These are phyloP conservation scores for Aspergillus taichungensis DNA, from an alignment of 495 filamentous ascomycete species.

Conservation along the genomic window DNA sequence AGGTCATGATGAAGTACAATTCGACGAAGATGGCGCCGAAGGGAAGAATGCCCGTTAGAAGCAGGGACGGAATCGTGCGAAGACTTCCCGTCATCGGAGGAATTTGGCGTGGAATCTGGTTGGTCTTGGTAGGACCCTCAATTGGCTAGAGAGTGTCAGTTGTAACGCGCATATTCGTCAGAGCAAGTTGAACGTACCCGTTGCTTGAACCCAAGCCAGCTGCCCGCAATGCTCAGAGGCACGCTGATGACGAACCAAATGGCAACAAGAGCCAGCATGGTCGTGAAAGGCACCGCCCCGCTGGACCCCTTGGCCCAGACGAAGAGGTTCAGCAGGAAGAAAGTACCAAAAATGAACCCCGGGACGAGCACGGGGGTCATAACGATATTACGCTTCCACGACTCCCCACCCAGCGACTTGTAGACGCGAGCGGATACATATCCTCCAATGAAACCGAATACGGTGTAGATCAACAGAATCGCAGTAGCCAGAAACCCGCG, in stretches of 20 bases:
- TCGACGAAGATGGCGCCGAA: conserved; percentile 97
- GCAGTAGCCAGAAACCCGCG: conserved; percentile 87
- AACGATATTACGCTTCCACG: conserved; percentile 88
- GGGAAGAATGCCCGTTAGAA: conserved; percentile 82
- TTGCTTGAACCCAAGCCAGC: conserved; percentile 83
- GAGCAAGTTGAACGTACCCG: conserved; percentile 22
- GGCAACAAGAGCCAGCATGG: conserved; percentile 83
- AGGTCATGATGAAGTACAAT: conserved; percentile 96
- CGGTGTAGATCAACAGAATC: conserved; percentile 82
- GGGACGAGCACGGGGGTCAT: conserved; percentile 82
- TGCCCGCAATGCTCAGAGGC: conserved; percentile 80
- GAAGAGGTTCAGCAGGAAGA: conserved; percentile 94
- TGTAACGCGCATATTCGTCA: neutral
- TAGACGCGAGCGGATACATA: conserved; percentile 85
- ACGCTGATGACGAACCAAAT: conserved; percentile 98
- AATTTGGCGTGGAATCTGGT: conserved; percentile 96
- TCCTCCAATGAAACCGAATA: conserved; percentile 88
- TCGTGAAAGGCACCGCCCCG: conserved; percentile 91
- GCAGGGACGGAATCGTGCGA: conserved; percentile 74
- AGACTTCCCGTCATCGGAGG: conserved; percentile 75
- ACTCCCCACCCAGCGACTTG: conserved; percentile 83
- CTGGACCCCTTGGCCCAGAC: conserved; percentile 85
- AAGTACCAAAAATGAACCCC: conserved; percentile 73
- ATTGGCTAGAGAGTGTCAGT: conserved; percentile 36
- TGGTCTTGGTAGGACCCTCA: conserved; percentile 79